Evolutionary conservation across 345 rosid genomes (phyloP), one percentile per base, ranked within the genome.

Genomic region (Gossypium turneri): DNA sequence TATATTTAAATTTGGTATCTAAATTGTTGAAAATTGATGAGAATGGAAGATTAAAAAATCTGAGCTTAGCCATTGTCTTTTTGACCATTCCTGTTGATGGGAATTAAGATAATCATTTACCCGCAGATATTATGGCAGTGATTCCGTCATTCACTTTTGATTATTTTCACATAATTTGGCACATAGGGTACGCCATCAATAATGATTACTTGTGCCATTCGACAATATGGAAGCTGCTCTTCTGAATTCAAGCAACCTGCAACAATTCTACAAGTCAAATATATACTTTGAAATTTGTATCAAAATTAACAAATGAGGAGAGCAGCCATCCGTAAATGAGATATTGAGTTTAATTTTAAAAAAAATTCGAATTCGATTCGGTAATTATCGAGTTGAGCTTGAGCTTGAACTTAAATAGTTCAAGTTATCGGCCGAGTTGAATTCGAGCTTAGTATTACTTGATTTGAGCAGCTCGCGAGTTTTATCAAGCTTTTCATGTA

Each of bases 81-180:
- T 64, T 1, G 25, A 64, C 41, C 24, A n/a, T 17, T 20, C 50
- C 10, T 41, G 50, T n/a, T 64, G 16, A 41, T 38, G 68, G 48
- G 50, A 64, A 64, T 64, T 41, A 64, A 63, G 24, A 63, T 63
- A 20, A 29, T 51, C 17, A 63, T 38, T 27, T 17, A 62, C 34
- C 24, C 22, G 38, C 51, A 64, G 68, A 64, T 41, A 41, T 64
- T 25, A 64, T 64, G 68, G 68, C 68, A 17, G 43, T 64, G 12
- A 63, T 38, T 38, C 41, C 68, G 68, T 38, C 25, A 24, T 59
- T 3, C 38, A 3, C 17, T 16, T 63, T 38, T 1, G 13, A 63
- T 9, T 12, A 38, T 63, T 63, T 17, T 63, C 68, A 9, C 41
- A 47, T 17, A 16, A 17, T 6, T 63, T 17, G 1, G 38, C 38